Evolutionary conservation across 2,329 filamentous ascomycete genomes (phyloP).

Genomic region (Cercospora brassicicola): DNA sequence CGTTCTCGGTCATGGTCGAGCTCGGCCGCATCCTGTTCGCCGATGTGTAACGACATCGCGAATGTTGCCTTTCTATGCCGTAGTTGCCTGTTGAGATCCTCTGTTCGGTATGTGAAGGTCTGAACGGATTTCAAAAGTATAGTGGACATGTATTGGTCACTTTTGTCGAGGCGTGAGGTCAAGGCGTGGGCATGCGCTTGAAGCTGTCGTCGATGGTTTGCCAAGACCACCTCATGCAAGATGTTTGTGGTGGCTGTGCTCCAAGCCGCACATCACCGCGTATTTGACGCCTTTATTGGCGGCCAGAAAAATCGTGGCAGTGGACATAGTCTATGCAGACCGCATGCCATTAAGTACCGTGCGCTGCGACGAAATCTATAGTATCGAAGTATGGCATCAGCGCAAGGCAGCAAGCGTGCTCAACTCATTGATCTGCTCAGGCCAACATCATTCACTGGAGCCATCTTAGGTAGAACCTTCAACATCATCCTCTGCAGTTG

Average conservation of each 20-base stretch:
- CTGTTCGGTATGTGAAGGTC: not conserved
- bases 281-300: not conserved
- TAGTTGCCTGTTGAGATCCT: not conserved
- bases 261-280: not conserved
- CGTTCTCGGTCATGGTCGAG: not conserved
- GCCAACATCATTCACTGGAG: not conserved
- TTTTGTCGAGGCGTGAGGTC: not conserved
- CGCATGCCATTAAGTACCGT: not conserved
- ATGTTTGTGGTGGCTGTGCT: not conserved
- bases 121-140: not conserved
- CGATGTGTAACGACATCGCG: not conserved
- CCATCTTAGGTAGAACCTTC: no score
- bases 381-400: not conserved
- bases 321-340: not conserved
- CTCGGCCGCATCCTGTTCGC: not conserved
- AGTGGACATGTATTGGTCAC: not conserved
- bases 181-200: not conserved
- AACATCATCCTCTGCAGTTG: no score
- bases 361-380: not conserved
- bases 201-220: not conserved
- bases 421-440: not conserved
- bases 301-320: not conserved
- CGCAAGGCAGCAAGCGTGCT: not conserved
- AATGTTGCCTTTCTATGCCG: not conserved
- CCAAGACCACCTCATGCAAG: not conserved